phyloP scores from a whole-genome alignment of 805 yeast species.

The Teunomyces gatunensis region DNA sequence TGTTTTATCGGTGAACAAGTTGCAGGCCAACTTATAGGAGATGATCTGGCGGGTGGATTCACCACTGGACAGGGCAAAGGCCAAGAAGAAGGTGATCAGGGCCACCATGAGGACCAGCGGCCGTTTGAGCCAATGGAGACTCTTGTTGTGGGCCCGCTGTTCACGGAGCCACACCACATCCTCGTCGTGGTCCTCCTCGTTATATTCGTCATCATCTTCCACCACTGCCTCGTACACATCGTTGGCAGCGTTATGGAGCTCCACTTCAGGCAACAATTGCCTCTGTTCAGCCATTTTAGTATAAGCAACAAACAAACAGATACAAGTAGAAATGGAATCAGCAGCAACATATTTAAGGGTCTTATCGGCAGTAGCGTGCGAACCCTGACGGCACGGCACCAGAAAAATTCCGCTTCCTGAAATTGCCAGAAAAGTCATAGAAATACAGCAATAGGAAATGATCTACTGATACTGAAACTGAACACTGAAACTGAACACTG shows the following conservation, averaged over 20 bases:
- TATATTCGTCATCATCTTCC: constrained; percentile 34
- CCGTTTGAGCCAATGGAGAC: constrained; percentile 51
- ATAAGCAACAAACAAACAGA: background rate
- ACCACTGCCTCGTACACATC: constrained; percentile 43
- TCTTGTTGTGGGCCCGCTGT: constrained; percentile 41
- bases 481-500: too few relatives aligned
- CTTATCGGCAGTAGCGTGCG: background rate
- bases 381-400: too few relatives aligned
- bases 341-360: background rate
- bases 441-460: too few relatives aligned
- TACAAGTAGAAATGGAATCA: background rate
- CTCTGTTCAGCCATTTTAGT: background rate
- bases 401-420: too few relatives aligned
- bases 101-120: constrained; percentile 58
- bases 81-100: constrained; percentile 36
- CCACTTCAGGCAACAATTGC: constrained; percentile 1
- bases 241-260: constrained; percentile 29
- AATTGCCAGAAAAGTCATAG: too few relatives aligned
- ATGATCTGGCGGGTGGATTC: constrained; percentile 41
- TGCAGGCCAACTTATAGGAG: constrained; percentile 26
- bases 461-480: too few relatives aligned
- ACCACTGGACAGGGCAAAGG: constrained; percentile 41
- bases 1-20: constrained; percentile 5
- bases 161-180: constrained; percentile 51
- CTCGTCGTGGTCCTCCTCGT: constrained; percentile 29